Evolutionary conservation across 805 yeast species (phyloP).

Genomic region (Jamesozyma jinghongensis): DNA sequence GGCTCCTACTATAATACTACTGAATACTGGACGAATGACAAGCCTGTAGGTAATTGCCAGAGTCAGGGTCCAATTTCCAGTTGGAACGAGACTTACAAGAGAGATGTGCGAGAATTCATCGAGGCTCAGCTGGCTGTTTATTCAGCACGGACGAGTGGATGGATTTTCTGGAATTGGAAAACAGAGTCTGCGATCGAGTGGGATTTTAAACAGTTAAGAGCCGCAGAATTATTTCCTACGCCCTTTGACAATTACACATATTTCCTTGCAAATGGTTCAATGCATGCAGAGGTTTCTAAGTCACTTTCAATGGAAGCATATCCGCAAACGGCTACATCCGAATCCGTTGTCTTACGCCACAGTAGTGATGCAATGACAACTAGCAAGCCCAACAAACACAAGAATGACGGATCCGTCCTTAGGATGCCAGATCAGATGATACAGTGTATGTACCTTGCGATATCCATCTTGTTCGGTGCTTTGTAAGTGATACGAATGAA

Average conservation of each 20-base stretch:
- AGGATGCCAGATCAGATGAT: no score
- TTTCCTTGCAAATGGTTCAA: slow-evolving; percentile 22
- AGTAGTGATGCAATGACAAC: neutral
- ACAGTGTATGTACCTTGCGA: no score
- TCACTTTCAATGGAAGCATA: slow-evolving; percentile 12
- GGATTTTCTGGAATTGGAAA: slow-evolving; percentile 66
- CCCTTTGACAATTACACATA: slow-evolving; percentile 51
- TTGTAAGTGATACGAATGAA: no score
- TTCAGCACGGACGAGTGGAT: slow-evolving; percentile 41
- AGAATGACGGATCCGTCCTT: no score
- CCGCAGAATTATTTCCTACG: slow-evolving; percentile 48
- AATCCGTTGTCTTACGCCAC: no score
- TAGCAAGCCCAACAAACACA: neutral
- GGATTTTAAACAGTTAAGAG: slow-evolving; percentile 48
- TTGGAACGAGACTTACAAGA: slow-evolving; percentile 38
- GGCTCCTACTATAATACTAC: slow-evolving; percentile 34
- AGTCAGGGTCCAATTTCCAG: slow-evolving; percentile 28
- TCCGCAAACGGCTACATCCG: slow-evolving; percentile 3
- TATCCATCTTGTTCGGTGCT: no score
- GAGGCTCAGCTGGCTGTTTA: slow-evolving; percentile 55
- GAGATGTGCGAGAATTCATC: slow-evolving; percentile 42
- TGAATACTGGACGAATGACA: slow-evolving; percentile 7
- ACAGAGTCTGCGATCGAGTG: slow-evolving; percentile 63
- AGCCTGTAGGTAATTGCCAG: slow-evolving; percentile 36
- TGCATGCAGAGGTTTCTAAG: slow-evolving; percentile 8